Evolutionary conservation across 108 stramenopile species (phyloP).

Genomic region (Nannochloropsis salina): DNA sequence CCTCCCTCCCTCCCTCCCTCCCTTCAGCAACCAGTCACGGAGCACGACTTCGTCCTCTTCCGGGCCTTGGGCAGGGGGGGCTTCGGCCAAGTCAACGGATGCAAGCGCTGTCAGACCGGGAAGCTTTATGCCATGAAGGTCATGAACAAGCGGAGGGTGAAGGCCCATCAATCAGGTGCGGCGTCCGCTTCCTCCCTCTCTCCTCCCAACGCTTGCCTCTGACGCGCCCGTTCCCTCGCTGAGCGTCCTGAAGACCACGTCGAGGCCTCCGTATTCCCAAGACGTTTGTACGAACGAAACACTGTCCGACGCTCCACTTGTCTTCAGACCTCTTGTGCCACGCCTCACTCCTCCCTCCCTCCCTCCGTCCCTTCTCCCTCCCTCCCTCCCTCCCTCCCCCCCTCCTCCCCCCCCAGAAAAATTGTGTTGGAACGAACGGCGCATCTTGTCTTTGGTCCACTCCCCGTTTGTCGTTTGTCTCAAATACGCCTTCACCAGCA

Average conservation of each 20-base stretch:
- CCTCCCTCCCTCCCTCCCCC: constrained; percentile 35
- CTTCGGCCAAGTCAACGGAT: constrained; percentile 84
- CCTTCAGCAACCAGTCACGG: constrained; percentile 41
- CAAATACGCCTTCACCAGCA: constrained; percentile 85
- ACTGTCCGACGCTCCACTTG: no score
- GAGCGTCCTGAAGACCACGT: no score
- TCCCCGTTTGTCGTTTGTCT: constrained; percentile 90
- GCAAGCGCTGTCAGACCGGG: constrained; percentile 86
- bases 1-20: not conserved
- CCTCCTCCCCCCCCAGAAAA: constrained; percentile 44
- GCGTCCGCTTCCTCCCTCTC: not conserved
- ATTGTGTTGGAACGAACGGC: constrained; percentile 78
- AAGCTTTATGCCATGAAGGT: constrained; percentile 96
- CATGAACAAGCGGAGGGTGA: constrained; percentile 91
- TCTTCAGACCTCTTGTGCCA: not conserved
- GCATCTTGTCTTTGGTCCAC: constrained; percentile 69
- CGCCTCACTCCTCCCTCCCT: not conserved
- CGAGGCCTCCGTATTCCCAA: no score
- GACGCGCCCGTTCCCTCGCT: no score
- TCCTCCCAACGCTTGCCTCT: not conserved
- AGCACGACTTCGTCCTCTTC: constrained; percentile 87
- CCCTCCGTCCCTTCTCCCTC: not conserved
- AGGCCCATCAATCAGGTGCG: constrained; percentile 63
- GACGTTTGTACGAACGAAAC: no score
- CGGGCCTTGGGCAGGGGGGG: constrained; percentile 84